phyloP scores from a whole-genome alignment of 2,329 filamentous ascomycete genomes.

The Emmonsiellopsis sp. region DNA sequence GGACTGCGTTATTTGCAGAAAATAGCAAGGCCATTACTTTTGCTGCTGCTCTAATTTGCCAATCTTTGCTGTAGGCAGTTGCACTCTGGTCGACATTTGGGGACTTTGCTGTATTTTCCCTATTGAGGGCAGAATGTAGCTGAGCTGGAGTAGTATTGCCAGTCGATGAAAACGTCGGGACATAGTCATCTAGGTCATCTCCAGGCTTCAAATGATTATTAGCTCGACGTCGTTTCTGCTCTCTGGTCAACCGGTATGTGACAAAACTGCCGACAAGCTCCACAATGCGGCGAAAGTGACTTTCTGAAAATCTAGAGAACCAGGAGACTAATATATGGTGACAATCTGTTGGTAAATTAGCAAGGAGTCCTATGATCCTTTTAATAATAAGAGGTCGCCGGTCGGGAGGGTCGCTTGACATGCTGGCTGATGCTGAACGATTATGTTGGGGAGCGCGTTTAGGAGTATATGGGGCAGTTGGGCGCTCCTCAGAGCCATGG shows the following conservation, averaged over 20 bases:
- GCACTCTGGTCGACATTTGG: slow-evolving; percentile 43
- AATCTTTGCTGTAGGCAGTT: slow-evolving; percentile 68
- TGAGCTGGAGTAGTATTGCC: slow-evolving; percentile 57
- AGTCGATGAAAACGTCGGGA: slow-evolving; percentile 63
- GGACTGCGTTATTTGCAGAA: slow-evolving; percentile 60
- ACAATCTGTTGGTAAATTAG: slow-evolving; percentile 64
- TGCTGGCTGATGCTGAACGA: slow-evolving; percentile 14
- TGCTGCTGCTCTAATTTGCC: slow-evolving; percentile 77
- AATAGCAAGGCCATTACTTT: slow-evolving; percentile 75
- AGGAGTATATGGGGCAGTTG: not conserved
- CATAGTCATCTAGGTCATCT: slow-evolving; percentile 50
- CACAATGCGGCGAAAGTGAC: slow-evolving; percentile 62
- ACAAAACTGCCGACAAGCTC: slow-evolving; percentile 72
- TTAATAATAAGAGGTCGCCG: slow-evolving; percentile 80
- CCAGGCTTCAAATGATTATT: slow-evolving; percentile 49
- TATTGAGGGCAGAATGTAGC: slow-evolving; percentile 66
- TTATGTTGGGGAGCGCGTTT: slow-evolving; percentile 12
- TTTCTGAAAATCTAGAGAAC: slow-evolving; percentile 62
- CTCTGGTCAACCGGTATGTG: slow-evolving; percentile 66
- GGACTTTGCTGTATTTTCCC: slow-evolving; percentile 25
- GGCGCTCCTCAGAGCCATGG: not conserved
- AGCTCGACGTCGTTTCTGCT: slow-evolving; percentile 55
- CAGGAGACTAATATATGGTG: slow-evolving; percentile 70
- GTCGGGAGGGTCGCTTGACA: slow-evolving; percentile 40
- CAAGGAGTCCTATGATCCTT: slow-evolving; percentile 68